Evolutionary conservation across 768 basidiomycete species (phyloP).

Genomic region (Clitopilus passeckerianus): DNA sequence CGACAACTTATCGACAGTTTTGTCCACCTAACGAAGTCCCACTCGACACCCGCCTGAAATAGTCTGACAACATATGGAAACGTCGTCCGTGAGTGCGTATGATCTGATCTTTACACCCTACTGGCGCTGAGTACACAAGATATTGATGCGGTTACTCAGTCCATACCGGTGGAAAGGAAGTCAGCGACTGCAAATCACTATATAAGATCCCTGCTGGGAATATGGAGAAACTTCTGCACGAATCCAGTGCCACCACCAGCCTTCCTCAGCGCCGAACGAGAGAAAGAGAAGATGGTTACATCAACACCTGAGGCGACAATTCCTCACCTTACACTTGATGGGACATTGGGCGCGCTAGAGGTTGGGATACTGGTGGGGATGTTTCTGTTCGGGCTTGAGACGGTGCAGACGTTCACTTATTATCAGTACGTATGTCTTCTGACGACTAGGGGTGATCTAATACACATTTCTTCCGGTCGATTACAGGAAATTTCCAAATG

Average conservation of each 20-base stretch:
- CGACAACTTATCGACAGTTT: no score
- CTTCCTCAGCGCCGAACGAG: no score
- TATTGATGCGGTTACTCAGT: background rate
- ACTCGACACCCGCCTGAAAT: no score
- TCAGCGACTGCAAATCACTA: no score
- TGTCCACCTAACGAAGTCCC: no score
- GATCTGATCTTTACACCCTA: background rate
- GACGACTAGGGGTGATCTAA: background rate
- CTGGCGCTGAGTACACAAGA: background rate
- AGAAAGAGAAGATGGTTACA: background rate
- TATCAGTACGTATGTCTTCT: conserved; percentile 3
- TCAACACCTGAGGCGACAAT: background rate
- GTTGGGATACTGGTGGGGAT: conserved; percentile 8
- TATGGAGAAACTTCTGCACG: no score
- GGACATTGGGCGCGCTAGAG: conserved; percentile 10
- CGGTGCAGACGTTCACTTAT: conserved; percentile 9
- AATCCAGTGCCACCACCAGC: no score
- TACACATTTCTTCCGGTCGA: background rate
- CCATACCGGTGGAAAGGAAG: background rate
- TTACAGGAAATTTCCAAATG: conserved; percentile 8
- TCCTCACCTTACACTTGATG: background rate
- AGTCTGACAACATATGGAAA: background rate
- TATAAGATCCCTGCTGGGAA: no score
- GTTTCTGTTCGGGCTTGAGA: conserved; percentile 10
- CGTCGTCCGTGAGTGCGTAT: background rate